phyloP scores from a whole-genome alignment of 441 rosid genomes.

The Gossypium schwendimanii region DNA sequence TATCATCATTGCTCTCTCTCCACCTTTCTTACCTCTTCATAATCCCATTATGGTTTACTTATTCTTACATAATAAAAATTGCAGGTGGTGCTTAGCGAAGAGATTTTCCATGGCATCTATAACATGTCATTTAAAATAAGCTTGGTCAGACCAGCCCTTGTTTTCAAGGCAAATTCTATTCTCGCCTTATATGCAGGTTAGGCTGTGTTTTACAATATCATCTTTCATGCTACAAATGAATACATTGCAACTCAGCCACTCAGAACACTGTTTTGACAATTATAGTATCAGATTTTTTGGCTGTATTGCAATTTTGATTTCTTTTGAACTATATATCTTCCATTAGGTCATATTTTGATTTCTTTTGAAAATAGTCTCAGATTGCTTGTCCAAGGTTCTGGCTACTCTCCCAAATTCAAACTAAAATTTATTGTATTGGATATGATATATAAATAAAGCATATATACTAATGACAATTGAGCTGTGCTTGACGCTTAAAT shows the following conservation, averaged over 20 bases:
- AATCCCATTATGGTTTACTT: neutral
- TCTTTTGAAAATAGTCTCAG: neutral
- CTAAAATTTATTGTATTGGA: neutral
- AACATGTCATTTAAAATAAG: slow-evolving; percentile 49
- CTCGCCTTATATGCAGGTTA: slow-evolving; percentile 53
- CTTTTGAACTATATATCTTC: neutral
- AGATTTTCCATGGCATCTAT: slow-evolving; percentile 50
- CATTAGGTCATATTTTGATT: neutral
- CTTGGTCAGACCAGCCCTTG: slow-evolving; percentile 57
- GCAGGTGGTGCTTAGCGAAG: slow-evolving; percentile 68
- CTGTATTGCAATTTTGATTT: neutral
- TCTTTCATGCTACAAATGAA: neutral
- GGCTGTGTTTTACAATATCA: neutral
- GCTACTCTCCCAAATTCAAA: neutral
- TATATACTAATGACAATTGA: neutral
- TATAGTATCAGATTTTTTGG: neutral
- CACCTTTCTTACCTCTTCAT: no score
- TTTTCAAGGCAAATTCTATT: slow-evolving; percentile 53
- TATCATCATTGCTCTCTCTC: neutral
- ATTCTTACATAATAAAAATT: neutral
- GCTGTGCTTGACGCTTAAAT: neutral
- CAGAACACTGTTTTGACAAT: neutral
- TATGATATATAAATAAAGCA: neutral
- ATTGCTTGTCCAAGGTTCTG: neutral
- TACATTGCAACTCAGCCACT: neutral